Evolutionary conservation across 305 asterid genomes (phyloP), one percentile per base, ranked within the genome.

Genomic region (Nicotiana rustica): DNA sequence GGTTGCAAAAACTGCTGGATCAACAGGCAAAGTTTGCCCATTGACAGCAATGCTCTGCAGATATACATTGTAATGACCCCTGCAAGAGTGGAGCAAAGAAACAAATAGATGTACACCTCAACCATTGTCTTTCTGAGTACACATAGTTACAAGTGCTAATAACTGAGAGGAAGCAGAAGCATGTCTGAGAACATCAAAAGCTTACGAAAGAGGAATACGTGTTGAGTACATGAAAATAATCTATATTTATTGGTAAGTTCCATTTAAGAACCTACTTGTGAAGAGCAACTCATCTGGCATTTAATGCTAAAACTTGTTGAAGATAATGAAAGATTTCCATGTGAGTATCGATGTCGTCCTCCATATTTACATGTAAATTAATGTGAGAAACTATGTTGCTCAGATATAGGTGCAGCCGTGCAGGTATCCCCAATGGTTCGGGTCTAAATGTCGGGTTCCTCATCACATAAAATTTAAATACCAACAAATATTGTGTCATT

Each of bases 11-110:
- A 91, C 90, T 82, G 88, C 89, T 88, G 88, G 88, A 84, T 96
- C 98, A 85, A 96, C 92, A 35, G 97, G 93, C 82, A 96, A 85
- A 76, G 83, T 36, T 86, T 90, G 92, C 85, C 99, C 95, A 86
- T 89, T 91, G 85, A 94, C 97, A 82, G 96, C 87, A 89, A 94
- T 94, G 90, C 91, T 93, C 92, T 91, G 94, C 78, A 96, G 91
- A 87, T 93, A 84, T 85, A 96, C 87, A 88, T 92, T 94, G 88
- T 96, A 96, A 83, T 96, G 99, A 87, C 90, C 88, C 95, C 98
- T 96, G 97, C 82, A 88, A 49, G 60, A 19, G 29, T 18, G 60
- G 78, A 71, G 19, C 47, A 44, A 71, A 3, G 35, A 0, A 44
- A 69, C 10, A 44, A 49, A 49, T 13, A 12, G 15, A 49, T 49